These are phyloP conservation scores for Vaccinium corymbosum DNA, from an alignment of 148 eudicot genomes.

Conservation along the genomic window DNA sequence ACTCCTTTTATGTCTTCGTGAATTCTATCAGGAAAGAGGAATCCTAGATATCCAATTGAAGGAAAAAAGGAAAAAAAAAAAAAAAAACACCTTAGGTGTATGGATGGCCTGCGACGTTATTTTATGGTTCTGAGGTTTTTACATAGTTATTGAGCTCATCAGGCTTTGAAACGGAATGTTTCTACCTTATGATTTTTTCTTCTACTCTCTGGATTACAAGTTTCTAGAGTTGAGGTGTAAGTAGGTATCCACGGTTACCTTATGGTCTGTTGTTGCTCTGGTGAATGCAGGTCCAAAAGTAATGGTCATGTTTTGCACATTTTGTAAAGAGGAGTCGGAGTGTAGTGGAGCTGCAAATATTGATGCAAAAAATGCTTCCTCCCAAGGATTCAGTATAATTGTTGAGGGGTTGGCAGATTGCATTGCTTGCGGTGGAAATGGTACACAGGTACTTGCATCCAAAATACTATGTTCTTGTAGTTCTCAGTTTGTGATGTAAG, in stretches of 20 bases:
- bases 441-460: slow-evolving; percentile 41
- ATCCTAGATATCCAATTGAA: not conserved
- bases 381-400: slow-evolving; percentile 37
- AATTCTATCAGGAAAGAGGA: not conserved
- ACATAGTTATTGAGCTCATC: not conserved
- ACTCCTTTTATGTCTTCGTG: not conserved
- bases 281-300: slow-evolving; percentile 63
- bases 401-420: slow-evolving; percentile 70
- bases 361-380: slow-evolving; percentile 24
- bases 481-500: not conserved
- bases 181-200: not conserved
- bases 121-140: not conserved
- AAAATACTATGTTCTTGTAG: not conserved
- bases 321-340: slow-evolving; percentile 40
- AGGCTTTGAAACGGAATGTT: not conserved
- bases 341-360: slow-evolving; percentile 24
- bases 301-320: slow-evolving; percentile 50
- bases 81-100: not conserved
- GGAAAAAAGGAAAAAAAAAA: not conserved
- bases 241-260: not conserved
- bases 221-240: not conserved
- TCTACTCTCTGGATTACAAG: not conserved
- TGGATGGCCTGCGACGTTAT: not conserved
- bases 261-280: slow-evolving; percentile 13
- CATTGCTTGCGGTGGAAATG: slow-evolving; percentile 44